These are phyloP conservation scores for Periconia macrospinosa DNA, from an alignment of 2,329 filamentous ascomycete species.

Conservation along the genomic window DNA sequence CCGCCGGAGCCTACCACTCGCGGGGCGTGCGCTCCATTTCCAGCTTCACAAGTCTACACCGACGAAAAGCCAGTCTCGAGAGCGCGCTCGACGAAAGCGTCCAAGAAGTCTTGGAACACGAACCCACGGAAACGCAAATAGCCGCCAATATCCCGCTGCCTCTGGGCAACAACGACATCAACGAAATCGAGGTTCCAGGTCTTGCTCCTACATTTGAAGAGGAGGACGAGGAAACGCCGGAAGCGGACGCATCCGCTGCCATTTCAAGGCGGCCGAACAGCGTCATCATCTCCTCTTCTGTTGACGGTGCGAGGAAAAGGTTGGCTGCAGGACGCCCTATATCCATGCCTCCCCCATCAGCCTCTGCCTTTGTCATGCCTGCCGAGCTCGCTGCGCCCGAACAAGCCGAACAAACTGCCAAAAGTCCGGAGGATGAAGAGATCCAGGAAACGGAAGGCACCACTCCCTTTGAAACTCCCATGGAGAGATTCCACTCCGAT, in stretches of 20 bases:
- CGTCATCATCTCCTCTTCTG: constrained; percentile 30
- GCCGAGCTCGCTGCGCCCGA: constrained; percentile 1
- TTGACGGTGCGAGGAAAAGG: constrained; percentile 19
- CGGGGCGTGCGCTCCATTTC: constrained; percentile 28
- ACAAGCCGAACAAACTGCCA: background rate
- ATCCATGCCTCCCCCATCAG: constrained; percentile 32
- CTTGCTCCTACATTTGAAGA: constrained; percentile 67
- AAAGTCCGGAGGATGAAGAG: constrained; percentile 1
- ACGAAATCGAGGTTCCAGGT: constrained; percentile 80
- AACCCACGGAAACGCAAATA: constrained; percentile 48
- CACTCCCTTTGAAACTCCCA: constrained; percentile 25
- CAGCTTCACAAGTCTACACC: constrained; percentile 34
- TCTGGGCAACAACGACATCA: constrained; percentile 66
- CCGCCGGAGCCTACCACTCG: constrained; percentile 28
- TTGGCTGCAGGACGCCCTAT: constrained; percentile 26
- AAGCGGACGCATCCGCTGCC: constrained; percentile 28
- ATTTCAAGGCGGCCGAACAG: constrained; percentile 31
- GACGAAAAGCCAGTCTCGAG: constrained; percentile 32
- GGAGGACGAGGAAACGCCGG: constrained; percentile 30
- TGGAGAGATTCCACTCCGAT: constrained; percentile 19
- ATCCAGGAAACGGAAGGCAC: constrained; percentile 9
- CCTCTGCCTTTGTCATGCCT: constrained; percentile 22
- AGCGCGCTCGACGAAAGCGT: constrained; percentile 20
- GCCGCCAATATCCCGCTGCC: constrained; percentile 70
- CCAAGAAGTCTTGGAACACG: constrained; percentile 44